Evolutionary conservation across 2,329 filamentous ascomycete species (phyloP), one percentile per base, ranked within the genome.

Genomic region (Lasiodiplodia gonubiensis): DNA sequence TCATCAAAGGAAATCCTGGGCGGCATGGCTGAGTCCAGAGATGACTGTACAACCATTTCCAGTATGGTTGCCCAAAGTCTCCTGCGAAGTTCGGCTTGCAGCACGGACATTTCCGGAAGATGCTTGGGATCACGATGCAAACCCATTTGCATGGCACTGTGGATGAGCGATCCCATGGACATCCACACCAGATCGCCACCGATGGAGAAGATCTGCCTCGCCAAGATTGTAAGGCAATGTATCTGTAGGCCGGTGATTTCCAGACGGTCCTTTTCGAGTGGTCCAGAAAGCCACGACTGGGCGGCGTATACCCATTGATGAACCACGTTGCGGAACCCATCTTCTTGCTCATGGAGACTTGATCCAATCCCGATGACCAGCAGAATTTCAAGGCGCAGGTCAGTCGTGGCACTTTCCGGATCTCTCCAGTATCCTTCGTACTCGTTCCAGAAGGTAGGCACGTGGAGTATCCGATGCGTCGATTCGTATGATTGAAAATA

Each of bases 61-160:
- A 82, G 67, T 14, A 83, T 76, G 0, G 80, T 81, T n/a, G 77
- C 74, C 81, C 81, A 83, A 3, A 83, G 65, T n/a, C 81, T 75
- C 21, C 81, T 77, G 11, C 80, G 78, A 74, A 83, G 80, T 67
- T 84, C 82, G 0, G 61, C 70, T 57, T 76, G 71, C 53, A 75
- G 82, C 0, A 69, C 66, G 4, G 74, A 74, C 59, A 80, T 77
- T 25, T 77, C 77, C 1, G 71, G 70, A 21, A 80, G 77, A 4
- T 71, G 71, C 10, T 71, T 69, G 11, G 80, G 79, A 57, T 80
- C 76, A 0, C 78, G 75, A 69, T 83, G 80, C 14, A 82, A 67
- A 4, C 81, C 81, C 74, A 82, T 79, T 12, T 73, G 73, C 71
- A 81, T 80, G 16, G 80, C 80, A 18, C 75, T 77, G 10, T 80